Evolutionary conservation across 345 rosid species (phyloP).

Genomic region (Theobroma cacao): DNA sequence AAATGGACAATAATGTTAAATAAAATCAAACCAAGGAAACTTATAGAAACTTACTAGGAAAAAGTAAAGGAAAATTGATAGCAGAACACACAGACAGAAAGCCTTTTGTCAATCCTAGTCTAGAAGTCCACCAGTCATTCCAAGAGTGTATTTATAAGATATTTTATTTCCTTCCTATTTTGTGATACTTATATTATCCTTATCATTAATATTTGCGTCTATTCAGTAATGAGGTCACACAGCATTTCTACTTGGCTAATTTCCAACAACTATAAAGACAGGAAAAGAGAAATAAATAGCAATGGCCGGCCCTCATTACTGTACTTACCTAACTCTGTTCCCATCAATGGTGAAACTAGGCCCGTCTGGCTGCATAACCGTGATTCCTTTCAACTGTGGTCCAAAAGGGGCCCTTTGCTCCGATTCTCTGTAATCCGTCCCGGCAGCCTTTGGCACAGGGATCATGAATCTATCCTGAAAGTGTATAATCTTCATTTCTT

Average conservation of each 20-base stretch:
- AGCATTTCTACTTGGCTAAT: background rate
- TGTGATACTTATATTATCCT: background rate
- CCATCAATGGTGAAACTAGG: slow-evolving; percentile 40
- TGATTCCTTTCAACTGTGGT: slow-evolving; percentile 21
- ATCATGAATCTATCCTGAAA: slow-evolving; percentile 21
- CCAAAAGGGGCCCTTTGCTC: slow-evolving; percentile 20
- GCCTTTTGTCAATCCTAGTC: background rate
- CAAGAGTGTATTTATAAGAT: background rate
- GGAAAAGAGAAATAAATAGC: background rate
- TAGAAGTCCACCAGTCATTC: background rate
- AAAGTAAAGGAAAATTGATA: background rate
- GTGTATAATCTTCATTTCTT: slow-evolving; percentile 25
- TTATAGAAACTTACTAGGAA: background rate
- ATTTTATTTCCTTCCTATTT: background rate
- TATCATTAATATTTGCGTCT: too few relatives aligned
- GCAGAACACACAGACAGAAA: background rate
- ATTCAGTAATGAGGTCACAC: background rate
- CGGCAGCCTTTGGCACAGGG: slow-evolving; percentile 36
- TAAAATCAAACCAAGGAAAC: background rate
- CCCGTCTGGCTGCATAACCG: slow-evolving; percentile 37
- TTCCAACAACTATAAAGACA: background rate
- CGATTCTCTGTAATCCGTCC: slow-evolving; percentile 42
- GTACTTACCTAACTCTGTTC: slow-evolving; percentile 24
- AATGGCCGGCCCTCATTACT: background rate
- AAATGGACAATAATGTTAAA: background rate